Percentiles rank a stretch among this genome's conserved stretches.
Evolutionary conservation across 1,284 basidiomycete genomes (phyloP).

Genomic region (Irpex sp.): DNA sequence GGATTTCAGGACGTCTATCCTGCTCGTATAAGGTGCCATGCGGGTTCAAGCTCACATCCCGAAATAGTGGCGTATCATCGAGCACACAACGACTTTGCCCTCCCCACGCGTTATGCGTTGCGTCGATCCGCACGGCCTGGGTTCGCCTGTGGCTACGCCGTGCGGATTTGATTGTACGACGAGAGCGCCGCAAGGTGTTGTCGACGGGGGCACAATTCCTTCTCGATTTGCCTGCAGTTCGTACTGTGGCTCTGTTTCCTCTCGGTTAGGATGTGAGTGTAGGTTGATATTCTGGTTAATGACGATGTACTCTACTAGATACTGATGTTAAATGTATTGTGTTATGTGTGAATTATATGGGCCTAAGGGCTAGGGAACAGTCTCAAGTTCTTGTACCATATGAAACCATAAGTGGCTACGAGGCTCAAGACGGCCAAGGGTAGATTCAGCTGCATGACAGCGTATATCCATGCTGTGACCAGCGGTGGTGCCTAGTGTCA

Average conservation of each 20-base stretch:
- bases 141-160: background rate
- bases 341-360: slow-evolving; percentile 11
- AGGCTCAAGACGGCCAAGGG: slow-evolving; percentile 55
- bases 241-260: too few relatives aligned
- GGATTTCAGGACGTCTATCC: too few relatives aligned
- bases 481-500: slow-evolving; percentile 59
- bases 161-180: background rate
- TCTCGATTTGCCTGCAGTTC: too few relatives aligned
- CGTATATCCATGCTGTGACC: slow-evolving; percentile 71
- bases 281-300: too few relatives aligned
- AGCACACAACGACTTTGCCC: slow-evolving; percentile 41
- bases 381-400: slow-evolving; percentile 56
- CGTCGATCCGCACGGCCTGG: background rate
- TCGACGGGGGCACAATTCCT: slow-evolving; percentile 5
- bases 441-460: slow-evolving; percentile 60
- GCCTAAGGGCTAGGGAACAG: slow-evolving; percentile 24
- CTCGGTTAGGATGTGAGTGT: background rate
- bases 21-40: slow-evolving; percentile 81
- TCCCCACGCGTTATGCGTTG: background rate
- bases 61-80: slow-evolving; percentile 71
- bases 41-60: slow-evolving; percentile 58
- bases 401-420: slow-evolving; percentile 44
- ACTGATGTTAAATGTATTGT: background rate
- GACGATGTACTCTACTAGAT: background rate
- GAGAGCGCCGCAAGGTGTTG: background rate